Base-by-base conservation (phyloP, 1,284 basidiomycete species). In the Papiliotrema nemorosa region DNA sequence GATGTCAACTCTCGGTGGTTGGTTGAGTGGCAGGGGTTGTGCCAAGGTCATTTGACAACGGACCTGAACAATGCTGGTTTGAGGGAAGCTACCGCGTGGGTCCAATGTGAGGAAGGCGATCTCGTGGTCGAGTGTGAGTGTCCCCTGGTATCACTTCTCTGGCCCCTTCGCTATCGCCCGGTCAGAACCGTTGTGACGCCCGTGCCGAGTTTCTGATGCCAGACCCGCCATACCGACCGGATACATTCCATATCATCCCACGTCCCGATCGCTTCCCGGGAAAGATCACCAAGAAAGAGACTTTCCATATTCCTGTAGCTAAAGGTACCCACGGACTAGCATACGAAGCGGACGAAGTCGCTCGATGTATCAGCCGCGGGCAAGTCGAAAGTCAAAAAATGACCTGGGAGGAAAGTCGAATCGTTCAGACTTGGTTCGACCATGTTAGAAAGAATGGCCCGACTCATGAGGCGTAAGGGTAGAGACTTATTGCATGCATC, bases 381-480 rank as follows among this genome's bases (percentile, higher is more conserved):
- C 87, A 86, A 75, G 74, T 76, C n/a, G 82, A 90, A 73, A 88
- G 86, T 60, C 77, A 78, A 4, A 62, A 81, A 22, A 90, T 88
- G 86, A 80, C 82, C 1, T 84, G 85, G 56, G 81, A 82, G 36
- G 88, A 88, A 76, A 89, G 85, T 65, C 62, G 86, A 56, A 64
- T 90, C 56, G 81, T 85, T 57, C 90, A 90, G 84, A 76, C 81
- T 33, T 81, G 88, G 52, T 87, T 91, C 65, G 89, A 91, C 64
- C 82, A 85, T 79, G 88, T 88, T 54, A 63, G 79, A 49, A 67
- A 55, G 53, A 50, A 54, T 18, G 69, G 70, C 65, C 60, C 53
- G 54, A 67, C n/a, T n/a, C n/a, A n/a, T n/a, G n/a, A n/a, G n/a
- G n/a, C n/a, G n/a, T n/a, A n/a, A n/a, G n/a, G n/a, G n/a, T n/a